A percentile compares a stretch with the other conserved stretches of the same genome.
These are phyloP conservation scores for Sonneratia caseolaris DNA, from an alignment of 345 rosid genomes.

Conservation along the genomic window DNA sequence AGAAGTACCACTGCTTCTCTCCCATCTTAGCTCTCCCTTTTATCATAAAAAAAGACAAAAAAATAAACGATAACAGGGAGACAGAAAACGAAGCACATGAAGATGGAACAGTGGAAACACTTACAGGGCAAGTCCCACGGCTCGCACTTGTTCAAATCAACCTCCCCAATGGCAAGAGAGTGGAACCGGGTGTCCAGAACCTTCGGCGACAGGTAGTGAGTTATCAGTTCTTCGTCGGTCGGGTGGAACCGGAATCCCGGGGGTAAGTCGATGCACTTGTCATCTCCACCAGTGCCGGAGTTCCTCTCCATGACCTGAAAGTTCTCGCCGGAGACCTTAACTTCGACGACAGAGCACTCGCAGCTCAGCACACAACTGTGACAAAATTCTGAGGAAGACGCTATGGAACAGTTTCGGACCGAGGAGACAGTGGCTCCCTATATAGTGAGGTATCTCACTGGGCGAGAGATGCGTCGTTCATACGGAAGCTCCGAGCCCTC, in stretches of 20 bases:
- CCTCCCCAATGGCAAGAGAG: constrained; percentile 8
- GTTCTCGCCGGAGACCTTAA: neutral
- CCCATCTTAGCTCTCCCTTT: constrained; percentile 15
- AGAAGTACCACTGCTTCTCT: constrained; percentile 14
- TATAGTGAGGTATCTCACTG: neutral
- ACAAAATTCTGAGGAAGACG: neutral
- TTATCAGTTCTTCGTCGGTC: constrained; percentile 14
- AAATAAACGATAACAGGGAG: no score
- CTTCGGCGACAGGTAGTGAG: constrained; percentile 12
- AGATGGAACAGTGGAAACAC: neutral
- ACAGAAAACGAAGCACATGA: neutral
- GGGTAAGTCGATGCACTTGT: constrained; percentile 6
- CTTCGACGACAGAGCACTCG: neutral
- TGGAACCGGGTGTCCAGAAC: constrained; percentile 5
- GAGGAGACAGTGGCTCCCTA: neutral
- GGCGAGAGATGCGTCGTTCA: neutral
- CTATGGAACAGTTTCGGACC: neutral
- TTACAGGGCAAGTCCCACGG: constrained; percentile 14
- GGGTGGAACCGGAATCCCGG: constrained; percentile 14
- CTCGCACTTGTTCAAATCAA: constrained; percentile 13
- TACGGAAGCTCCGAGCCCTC: neutral
- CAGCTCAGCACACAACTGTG: neutral
- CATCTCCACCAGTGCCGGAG: neutral
- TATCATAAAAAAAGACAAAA: neutral
- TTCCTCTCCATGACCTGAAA: constrained; percentile 3